Conservation (phyloP, 1,284 basidiomycete genomes). For the Microbotryomycetes sp. region DNA sequence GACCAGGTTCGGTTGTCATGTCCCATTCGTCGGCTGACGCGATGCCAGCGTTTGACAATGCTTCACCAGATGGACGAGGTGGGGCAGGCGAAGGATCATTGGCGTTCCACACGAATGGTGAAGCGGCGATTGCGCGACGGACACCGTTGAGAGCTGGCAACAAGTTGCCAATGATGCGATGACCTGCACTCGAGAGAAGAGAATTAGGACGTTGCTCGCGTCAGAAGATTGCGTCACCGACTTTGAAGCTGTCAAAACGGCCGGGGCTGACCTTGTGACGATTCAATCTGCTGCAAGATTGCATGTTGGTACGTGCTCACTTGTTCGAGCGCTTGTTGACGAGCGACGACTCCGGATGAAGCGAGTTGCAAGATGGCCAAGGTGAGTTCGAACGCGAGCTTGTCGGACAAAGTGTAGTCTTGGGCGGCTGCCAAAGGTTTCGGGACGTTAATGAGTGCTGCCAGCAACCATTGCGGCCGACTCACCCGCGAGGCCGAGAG, state of each 20-base stretch:
- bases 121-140: constrained; percentile 74
- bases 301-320: constrained; percentile 58
- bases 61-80: constrained; percentile 49
- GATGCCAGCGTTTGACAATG: constrained; percentile 48
- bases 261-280: constrained; percentile 51
- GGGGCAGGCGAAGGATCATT: constrained; percentile 54
- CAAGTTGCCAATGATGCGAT: constrained; percentile 63
- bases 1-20: constrained; percentile 42
- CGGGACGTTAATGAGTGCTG: constrained; percentile 15
- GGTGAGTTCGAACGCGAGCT: constrained; percentile 66
- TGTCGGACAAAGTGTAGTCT: constrained; percentile 74
- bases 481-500: constrained; percentile 47
- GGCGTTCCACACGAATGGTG: constrained; percentile 65
- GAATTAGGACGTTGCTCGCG: constrained; percentile 23
- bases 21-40: constrained; percentile 41
- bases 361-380: constrained; percentile 66
- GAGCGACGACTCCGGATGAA: constrained; percentile 50
- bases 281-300: constrained; percentile 54
- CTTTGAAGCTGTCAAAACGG: constrained; percentile 6
- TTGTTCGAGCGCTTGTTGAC: constrained; percentile 50
- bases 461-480: constrained; percentile 53
- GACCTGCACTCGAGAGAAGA: constrained; percentile 47
- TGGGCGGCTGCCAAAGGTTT: constrained; percentile 36
- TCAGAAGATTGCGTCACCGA: constrained; percentile 22
- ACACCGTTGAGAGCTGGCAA: constrained; percentile 79